Evolutionary conservation across 805 yeast genomes (phyloP), one percentile per base, ranked within the genome.

Genomic region (Yamadazyma endophytica): DNA sequence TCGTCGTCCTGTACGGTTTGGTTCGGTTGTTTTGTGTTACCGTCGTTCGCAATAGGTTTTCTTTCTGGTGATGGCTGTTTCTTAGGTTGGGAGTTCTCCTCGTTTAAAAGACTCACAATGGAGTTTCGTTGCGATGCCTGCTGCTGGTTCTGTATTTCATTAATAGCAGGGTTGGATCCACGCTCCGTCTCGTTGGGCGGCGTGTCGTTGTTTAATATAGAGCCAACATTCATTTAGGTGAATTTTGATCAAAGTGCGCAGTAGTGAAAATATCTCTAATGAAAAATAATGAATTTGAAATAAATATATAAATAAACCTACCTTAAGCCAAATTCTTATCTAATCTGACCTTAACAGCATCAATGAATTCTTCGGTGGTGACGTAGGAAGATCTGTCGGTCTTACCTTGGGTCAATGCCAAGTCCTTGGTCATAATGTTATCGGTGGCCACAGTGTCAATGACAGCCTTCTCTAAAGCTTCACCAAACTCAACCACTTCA

Each of bases 391-490:
- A 64, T 59, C 96, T 80, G 47, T 79, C 83, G 33, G 94, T 84
- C 65, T 79, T 82, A 40, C 96, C 96, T 47, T 78, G 73, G 31
- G 95, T 86, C 43, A 89, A 73, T 8, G 97, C 96, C 56, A 90
- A 74, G 63, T 90, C 97, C 69, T 90, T 90, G 52, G 97, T 90
- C 97, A 90, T 90, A 52, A 81, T 80, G 35, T 83, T 83, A 54
- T 86, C 96, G 20, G 68, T 63, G 40, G 75, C 77, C 21, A 90
- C 97, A 17, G 96, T 84, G 46, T 85, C 92, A 40, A 86, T 64
- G 28, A 90, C 85, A 32, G 96, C 94, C 54, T 71, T 64, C 69
- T 90, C 97, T 45, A 90, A 69, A 29, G 64, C 57, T 47, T 83
- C 70, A 42, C 85, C 97, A 56, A 90, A 90, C 47, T 75, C 62